Conservation (phyloP, 2,329 filamentous ascomycete genomes). For the Sclerotinia glacialis region DNA sequence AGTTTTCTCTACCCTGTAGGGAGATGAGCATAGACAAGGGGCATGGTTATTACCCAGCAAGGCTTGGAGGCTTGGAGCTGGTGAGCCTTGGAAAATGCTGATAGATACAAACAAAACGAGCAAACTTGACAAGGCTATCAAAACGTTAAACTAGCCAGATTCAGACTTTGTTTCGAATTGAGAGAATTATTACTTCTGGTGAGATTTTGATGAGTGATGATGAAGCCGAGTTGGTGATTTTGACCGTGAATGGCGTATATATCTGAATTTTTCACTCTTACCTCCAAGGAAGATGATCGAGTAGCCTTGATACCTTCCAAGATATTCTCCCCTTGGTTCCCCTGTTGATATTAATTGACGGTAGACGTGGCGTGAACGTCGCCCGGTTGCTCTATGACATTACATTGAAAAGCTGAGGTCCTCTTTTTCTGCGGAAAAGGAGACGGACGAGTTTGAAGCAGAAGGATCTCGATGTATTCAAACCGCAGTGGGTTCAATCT, state of each 20-base stretch:
- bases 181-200: neutral
- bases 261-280: neutral
- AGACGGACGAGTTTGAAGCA: neutral
- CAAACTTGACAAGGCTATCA: slow-evolving; percentile 21
- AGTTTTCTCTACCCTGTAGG: neutral
- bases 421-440: slow-evolving; percentile 1
- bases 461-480: slow-evolving; percentile 4
- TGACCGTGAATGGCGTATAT: neutral
- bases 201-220: neutral
- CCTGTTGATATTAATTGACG: neutral
- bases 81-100: neutral
- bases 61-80: neutral
- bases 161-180: slow-evolving; percentile 6
- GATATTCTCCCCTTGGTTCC: neutral
- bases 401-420: neutral
- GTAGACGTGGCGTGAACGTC: neutral
- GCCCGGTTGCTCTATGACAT: neutral
- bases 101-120: slow-evolving; percentile 12
- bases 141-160: slow-evolving; percentile 3
- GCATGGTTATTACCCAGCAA: neutral
- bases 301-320: neutral
- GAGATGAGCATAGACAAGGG: slow-evolving; percentile 6
- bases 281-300: slow-evolving; percentile 12
- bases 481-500: neutral
- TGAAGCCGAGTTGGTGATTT: neutral